Conservation (phyloP, 2,329 filamentous ascomycete species). For the Amauroascus niger region DNA sequence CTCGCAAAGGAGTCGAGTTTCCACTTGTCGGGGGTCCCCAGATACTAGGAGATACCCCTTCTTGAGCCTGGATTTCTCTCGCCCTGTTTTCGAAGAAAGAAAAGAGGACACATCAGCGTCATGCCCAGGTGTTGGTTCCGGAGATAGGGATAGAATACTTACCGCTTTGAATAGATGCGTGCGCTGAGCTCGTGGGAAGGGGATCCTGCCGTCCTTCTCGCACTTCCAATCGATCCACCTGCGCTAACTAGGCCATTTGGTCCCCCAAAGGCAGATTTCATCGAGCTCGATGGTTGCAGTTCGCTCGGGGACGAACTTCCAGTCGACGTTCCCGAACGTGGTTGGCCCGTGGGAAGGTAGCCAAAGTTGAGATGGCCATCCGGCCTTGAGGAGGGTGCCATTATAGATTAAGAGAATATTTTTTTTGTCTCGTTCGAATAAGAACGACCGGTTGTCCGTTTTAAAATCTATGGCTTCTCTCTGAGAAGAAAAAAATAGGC, state of each 20-base stretch:
- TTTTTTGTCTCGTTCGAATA: neutral
- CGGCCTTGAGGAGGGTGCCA: constrained; percentile 67
- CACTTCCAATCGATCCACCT: constrained; percentile 44
- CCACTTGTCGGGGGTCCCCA: constrained; percentile 96
- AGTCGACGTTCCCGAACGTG: constrained; percentile 69
- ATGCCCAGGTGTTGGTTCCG: neutral
- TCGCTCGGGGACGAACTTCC: constrained; percentile 74
- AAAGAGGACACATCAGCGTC: neutral
- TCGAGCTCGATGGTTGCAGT: constrained; percentile 50
- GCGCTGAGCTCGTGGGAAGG: constrained; percentile 84
- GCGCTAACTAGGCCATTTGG: constrained; percentile 50
- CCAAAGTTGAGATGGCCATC: constrained; percentile 76
- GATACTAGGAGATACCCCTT: constrained; percentile 67
- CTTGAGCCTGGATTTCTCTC: constrained; percentile 92
- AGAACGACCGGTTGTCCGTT: neutral
- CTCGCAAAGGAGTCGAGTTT: constrained; percentile 88
- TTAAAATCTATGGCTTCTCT: constrained; percentile 13
- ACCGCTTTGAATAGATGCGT: constrained; percentile 87
- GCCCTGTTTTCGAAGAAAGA: constrained; percentile 49
- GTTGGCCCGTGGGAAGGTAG: constrained; percentile 60
- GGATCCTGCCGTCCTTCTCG: constrained; percentile 81
- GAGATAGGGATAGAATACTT: constrained; percentile 31
- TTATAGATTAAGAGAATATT: constrained; percentile 71
- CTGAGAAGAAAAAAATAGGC: constrained; percentile 8
- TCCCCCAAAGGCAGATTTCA: constrained; percentile 65